Percentiles rank a stretch among this genome's conserved stretches.
Conservation (phyloP, 495 filamentous ascomycete genomes). For the Jackrogersella multiformis region DNA sequence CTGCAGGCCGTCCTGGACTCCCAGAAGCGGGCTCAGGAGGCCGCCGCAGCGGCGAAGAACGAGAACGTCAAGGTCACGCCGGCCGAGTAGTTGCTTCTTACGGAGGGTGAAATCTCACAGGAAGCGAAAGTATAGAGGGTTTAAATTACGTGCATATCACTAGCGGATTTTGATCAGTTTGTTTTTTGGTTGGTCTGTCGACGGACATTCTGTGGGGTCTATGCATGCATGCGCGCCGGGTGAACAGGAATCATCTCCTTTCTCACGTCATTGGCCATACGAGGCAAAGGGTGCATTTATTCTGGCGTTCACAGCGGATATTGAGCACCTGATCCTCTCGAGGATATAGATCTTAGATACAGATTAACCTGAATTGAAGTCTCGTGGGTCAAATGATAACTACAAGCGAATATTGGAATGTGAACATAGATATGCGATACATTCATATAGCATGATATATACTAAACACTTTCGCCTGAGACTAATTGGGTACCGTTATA, state of each 20-base stretch:
- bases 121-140: neutral
- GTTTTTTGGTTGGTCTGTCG: neutral
- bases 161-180: neutral
- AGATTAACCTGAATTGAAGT: constrained; percentile 11
- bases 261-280: neutral
- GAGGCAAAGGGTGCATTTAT: constrained; percentile 31
- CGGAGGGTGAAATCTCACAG: neutral
- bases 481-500: too few species aligned
- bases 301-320: constrained; percentile 32
- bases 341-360: constrained; percentile 5
- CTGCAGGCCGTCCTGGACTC: constrained; percentile 60
- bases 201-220: neutral
- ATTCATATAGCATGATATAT: too few species aligned
- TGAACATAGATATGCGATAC: too few species aligned
- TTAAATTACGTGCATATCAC: neutral
- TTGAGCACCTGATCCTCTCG: neutral
- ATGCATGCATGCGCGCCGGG: neutral
- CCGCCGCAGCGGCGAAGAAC: constrained; percentile 45
- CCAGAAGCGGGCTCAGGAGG: constrained; percentile 55
- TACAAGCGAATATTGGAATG: neutral
- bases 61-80: constrained; percentile 23
- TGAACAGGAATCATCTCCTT: neutral
- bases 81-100: constrained; percentile 11
- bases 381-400: neutral
- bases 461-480: too few species aligned